Evolutionary conservation across 2,329 filamentous ascomycete species (phyloP), one percentile per base, ranked within the genome.

Genomic region (Catunica adiposa): DNA sequence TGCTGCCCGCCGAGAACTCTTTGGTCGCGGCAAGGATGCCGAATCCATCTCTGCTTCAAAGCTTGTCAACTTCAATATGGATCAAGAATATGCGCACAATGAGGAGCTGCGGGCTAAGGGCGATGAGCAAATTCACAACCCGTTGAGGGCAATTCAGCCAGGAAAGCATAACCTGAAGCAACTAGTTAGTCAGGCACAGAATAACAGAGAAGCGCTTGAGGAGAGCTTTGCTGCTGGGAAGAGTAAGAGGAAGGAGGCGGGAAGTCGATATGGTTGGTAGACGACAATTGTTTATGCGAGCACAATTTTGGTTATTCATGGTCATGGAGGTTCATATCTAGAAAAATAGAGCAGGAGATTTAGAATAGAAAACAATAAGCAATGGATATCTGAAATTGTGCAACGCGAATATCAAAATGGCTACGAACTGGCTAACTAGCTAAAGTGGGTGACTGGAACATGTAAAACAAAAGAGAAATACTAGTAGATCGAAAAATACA

Each of bases 191-290:
- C 84, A 84, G 59, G 89, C 86, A 25, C 80, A 80, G 61, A 86
- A 76, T 60, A 89, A 97, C 69, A 82, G 82, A 65, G 88, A 94
- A 9, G 89, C 88, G 1, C 71, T 96, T 61, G 89, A 96, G 69
- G 90, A 97, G 64, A 89, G 86, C 66, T 96, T 95, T 71, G 88
- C 88, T 20, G 74, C 82, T 61, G 86, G 88, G 4, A 82, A 79
- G 70, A 79, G 77, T 62, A 92, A 89, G 64, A 82, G 86, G 67
- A 83, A 79, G 62, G 89, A 95, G 66, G 87, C 87, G 20, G 86
- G 85, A 3, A 82, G 79, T 57, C 80, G 79, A 63, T 96, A 96
- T 70, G 89, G 89, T 3, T 96, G 88, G 86, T 71, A 68, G 9
- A 25, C 40, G 50, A 48, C 11, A 15, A 48, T 23, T 22, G n/a